These are phyloP conservation scores for Polyporus tsugae DNA, from an alignment of 1,284 basidiomycete species.

Conservation along the genomic window DNA sequence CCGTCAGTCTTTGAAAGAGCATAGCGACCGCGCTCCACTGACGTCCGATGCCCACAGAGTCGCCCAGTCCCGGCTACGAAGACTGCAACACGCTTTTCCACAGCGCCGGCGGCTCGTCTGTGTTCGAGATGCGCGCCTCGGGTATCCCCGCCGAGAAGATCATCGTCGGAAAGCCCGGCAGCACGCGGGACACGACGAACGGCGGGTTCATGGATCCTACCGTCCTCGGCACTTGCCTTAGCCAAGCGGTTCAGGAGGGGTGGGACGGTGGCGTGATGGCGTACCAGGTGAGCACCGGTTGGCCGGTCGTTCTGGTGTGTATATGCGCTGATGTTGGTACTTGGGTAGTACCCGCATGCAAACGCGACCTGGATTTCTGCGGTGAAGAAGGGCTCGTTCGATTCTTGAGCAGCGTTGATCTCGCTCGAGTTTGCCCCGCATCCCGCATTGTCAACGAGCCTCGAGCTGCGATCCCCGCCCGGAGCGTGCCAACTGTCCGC, in stretches of 20 bases:
- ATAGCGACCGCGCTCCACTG: not conserved
- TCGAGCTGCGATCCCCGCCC: not conserved
- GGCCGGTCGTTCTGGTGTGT: too few species aligned
- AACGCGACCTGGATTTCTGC: slow-evolving; percentile 20
- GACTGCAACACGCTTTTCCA: slow-evolving; percentile 62
- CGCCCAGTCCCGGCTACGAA: slow-evolving; percentile 52
- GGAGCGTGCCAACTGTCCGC: not conserved
- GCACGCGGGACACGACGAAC: slow-evolving; percentile 52
- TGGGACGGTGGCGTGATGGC: slow-evolving; percentile 54
- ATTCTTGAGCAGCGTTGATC: not conserved
- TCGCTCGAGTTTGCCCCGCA: not conserved
- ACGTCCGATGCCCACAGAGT: slow-evolving; percentile 48
- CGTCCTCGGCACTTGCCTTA: slow-evolving; percentile 61
- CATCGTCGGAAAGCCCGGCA: slow-evolving; percentile 71
- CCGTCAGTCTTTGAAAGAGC: slow-evolving; percentile 44
- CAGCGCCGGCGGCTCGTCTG: slow-evolving; percentile 51
- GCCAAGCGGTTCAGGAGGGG: slow-evolving; percentile 58
- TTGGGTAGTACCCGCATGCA: slow-evolving; percentile 33
- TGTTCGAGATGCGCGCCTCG: slow-evolving; percentile 70
- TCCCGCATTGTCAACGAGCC: too few species aligned
- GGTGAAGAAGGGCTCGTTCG: not conserved
- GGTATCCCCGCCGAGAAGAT: slow-evolving; percentile 59
- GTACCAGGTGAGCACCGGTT: slow-evolving; percentile 20
- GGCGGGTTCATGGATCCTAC: slow-evolving; percentile 65
- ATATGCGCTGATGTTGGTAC: slow-evolving; percentile 31